Evolutionary conservation across 768 basidiomycete genomes (phyloP), one percentile per base, ranked within the genome.

Genomic region (Artomyces pyxidatus): DNA sequence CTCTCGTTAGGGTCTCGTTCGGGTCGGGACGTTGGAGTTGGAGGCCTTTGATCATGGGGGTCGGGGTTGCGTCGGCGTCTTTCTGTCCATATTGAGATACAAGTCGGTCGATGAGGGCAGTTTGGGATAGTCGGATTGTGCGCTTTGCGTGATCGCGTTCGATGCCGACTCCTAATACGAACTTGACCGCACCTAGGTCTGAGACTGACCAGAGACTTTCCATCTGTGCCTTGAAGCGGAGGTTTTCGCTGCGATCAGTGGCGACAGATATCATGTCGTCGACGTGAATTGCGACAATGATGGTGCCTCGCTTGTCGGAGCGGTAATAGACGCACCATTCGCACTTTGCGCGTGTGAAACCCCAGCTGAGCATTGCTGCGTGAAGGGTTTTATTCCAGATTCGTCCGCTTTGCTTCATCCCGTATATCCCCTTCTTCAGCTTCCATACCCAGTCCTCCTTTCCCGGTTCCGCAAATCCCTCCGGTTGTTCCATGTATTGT

Each of bases 401-500:
- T 2, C 59, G 38, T 0, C 64, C 63, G 6, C 54, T 54, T 41
- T 71, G 67, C 41, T 68, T 67, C 56, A 73, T 61, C 0, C 71
- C 66, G 39, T 72, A 72, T 0, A 72, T 49, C 0, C 59, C 54
- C 28, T 59, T 55, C 8, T 42, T 38, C 2, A 68, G 30, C 3
- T 35, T 3, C 44, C 8, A n/a, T 2, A 45, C 44, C 3, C n/a
- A 30, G 21, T 45, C n/a, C n/a, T 35, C 30, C 21, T 30, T 45
- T 2, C 44, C 44, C 3, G 2, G 19, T 12, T 60, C 59, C 2
- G 58, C 52, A 35, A 62, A 59, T 1, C 63, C 65, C 6, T 57
- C 50, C 5, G 64, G 63, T 41, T 67, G 68, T 17, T 65, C 62
- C 64, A 72, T 68, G 45, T 62, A 70, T 0, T 56, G 46, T 32